Evolutionary conservation across 164 flowering plant genomes (phyloP).

Genomic region (Protea cynaroides): DNA sequence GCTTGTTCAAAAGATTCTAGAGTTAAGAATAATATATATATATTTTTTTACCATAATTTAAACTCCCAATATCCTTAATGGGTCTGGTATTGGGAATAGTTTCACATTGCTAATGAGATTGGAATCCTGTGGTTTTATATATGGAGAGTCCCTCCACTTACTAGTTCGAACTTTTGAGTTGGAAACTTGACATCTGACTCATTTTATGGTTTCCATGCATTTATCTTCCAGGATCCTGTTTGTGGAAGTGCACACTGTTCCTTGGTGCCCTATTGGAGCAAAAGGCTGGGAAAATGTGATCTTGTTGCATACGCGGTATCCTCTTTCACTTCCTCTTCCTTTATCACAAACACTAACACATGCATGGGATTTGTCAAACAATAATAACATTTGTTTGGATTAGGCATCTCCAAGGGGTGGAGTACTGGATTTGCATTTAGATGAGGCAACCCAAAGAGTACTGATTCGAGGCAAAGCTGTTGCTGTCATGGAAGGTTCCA

Average conservation of each 20-base stretch:
- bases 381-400: neutral
- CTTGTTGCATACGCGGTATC: conserved; percentile 35
- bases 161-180: too few species aligned
- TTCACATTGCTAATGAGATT: too few species aligned
- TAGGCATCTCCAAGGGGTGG: conserved; percentile 89
- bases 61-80: neutral
- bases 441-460: conserved; percentile 52
- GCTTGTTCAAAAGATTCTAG: too few species aligned
- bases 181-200: too few species aligned
- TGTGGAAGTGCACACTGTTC: conserved; percentile 86
- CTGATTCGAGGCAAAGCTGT: conserved; percentile 63
- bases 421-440: conserved; percentile 45
- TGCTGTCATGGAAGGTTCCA: conserved; percentile 30
- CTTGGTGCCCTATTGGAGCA: conserved; percentile 63
- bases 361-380: neutral
- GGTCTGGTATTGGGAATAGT: neutral
- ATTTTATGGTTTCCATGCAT: too few species aligned
- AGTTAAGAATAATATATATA: too few species aligned
- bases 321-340: conserved; percentile 1
- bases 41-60: neutral
- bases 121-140: too few species aligned
- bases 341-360: neutral
- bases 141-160: too few species aligned
- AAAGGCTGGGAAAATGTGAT: conserved; percentile 61
- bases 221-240: conserved; percentile 65